Conservation (phyloP, 352 stramenopile genomes). For the Phytophthora pinifolia region DNA sequence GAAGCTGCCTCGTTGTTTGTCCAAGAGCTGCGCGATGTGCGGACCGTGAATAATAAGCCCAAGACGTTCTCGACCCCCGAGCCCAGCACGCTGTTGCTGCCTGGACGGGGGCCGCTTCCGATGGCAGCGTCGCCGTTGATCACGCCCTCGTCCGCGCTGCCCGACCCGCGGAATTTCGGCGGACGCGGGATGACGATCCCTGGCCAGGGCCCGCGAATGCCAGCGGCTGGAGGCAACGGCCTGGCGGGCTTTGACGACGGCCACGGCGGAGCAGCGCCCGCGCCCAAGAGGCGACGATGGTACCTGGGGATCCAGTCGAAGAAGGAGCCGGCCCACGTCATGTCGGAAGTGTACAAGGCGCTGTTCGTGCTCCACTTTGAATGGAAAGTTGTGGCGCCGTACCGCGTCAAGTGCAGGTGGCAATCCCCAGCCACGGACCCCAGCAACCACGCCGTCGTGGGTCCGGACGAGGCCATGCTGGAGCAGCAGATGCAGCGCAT, state of each 20-base stretch:
- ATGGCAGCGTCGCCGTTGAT: conserved; percentile 82
- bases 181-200: conserved; percentile 42
- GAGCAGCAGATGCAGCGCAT: conserved; percentile 69
- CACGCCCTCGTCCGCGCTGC: conserved; percentile 46
- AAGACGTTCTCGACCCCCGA: conserved; percentile 80
- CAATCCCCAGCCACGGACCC: conserved; percentile 54
- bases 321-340: conserved; percentile 99
- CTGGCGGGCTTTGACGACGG: conserved; percentile 43
- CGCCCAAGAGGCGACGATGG: conserved; percentile 91
- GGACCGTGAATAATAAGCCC: conserved; percentile 64
- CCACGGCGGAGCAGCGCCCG: conserved; percentile 28
- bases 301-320: conserved; percentile 99
- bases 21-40: conserved; percentile 72
- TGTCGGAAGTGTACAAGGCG: conserved; percentile 99
- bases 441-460: conserved; percentile 22
- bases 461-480: conserved; percentile 29
- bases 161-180: conserved; percentile 66
- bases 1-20: not conserved
- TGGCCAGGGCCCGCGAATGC: conserved; percentile 30
- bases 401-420: conserved; percentile 98
- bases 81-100: conserved; percentile 62
- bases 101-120: conserved; percentile 69
- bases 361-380: conserved; percentile 96
- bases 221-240: conserved; percentile 17
- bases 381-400: conserved; percentile 96